Base-by-base conservation (phyloP, 768 basidiomycete genomes). In the Boletus sensibilis region DNA sequence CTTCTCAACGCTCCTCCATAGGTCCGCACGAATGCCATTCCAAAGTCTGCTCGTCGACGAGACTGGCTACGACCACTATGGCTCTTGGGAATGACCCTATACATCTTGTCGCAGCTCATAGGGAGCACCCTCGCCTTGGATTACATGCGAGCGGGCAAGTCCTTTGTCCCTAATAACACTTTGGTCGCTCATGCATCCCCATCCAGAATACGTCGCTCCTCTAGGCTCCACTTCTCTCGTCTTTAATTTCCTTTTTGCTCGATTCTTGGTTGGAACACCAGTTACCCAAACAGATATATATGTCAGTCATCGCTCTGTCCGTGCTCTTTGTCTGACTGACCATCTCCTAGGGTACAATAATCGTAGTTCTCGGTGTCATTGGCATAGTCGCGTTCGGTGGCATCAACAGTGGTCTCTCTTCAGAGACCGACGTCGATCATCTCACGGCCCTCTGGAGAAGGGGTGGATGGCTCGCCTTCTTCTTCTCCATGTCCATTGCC, bases 211-310 rank as follows among this genome's bases (percentile, higher is more conserved):
- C 71, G 95, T 98, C 53, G 96, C 96, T 2, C 95, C 95, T 2
- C 81, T 98, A 5, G 95, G 96, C 14, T 93, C 92, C 0, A 90
- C 93, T 12, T 91, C 93, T 13, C 84, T 98, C 59, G 85, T 98
- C 53, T 98, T 98, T 78, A 98, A 98, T 71, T 95, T 97, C 69
- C 78, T 97, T 37, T 96, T 97, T 70, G 96, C 96, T 37, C 84
- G 89, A 63, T 89, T 93, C 67, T 80, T 93, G 56, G 87, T 92
- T 7, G 91, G 90, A 37, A 91, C 88, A 6, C 90, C 92, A 1
- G 90, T 95, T 38, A 92, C 90, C 41, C 82, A 75, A 54, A 88
- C 82, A 35, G 93, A 95, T 68, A 90, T 94, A 35, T 87, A 90
- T 66, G 90, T 89, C 64, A 58, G 85, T 70, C 44, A 12, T 41